phyloP scores from a whole-genome alignment of 306 rosid genomes.

The Begonia fuchsioides region DNA sequence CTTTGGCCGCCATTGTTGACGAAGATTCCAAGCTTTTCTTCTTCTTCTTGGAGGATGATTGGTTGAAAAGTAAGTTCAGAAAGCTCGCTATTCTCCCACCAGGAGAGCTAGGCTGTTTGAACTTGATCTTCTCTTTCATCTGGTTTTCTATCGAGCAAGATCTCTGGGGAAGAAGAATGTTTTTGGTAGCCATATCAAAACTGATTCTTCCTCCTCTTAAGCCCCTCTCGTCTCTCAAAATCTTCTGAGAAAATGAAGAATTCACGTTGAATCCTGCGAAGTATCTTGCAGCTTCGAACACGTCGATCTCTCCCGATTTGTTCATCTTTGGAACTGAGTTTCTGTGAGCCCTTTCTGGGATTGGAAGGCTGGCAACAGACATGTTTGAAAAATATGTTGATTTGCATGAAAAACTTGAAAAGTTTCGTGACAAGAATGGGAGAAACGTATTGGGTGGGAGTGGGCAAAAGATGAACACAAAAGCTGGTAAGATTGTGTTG shows the following conservation, averaged over 20 bases:
- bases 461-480: no score
- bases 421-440: no score
- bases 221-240: conserved; percentile 40
- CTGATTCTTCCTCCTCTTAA: conserved; percentile 73
- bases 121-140: conserved; percentile 43
- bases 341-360: no score
- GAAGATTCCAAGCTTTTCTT: conserved; percentile 29
- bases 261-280: conserved; percentile 79
- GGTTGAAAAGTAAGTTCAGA: conserved; percentile 82
- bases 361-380: no score
- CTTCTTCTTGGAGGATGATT: conserved; percentile 75
- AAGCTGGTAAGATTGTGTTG: no score
- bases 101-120: conserved; percentile 89
- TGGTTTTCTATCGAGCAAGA: conserved; percentile 15
- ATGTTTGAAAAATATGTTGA: no score
- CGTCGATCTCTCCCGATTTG: conserved; percentile 78
- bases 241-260: conserved; percentile 31
- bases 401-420: no score
- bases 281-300: conserved; percentile 78
- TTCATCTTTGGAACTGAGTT: conserved; percentile 5
- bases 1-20: conserved; percentile 47
- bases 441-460: no score
- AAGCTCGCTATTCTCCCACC: conserved; percentile 90
- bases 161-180: no score
- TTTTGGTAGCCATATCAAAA: no score